Base-by-base conservation (phyloP, 345 rosid species). In the Luvunga scandens region DNA sequence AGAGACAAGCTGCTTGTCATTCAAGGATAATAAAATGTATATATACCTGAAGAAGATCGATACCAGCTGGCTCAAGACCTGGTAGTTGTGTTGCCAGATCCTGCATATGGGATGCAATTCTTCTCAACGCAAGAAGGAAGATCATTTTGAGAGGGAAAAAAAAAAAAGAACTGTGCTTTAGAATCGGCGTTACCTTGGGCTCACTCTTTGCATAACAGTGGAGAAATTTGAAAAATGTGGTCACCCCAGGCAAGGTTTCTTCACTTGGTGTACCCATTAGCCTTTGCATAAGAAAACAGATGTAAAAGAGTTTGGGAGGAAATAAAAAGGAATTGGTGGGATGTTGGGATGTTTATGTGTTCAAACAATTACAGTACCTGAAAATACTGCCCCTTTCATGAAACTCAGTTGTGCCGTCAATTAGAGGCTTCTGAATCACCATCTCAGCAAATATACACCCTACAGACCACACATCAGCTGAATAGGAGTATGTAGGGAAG, bases 371-470 rank as follows among this genome's bases (percentile, higher is more conserved):
- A 38, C 71, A 36, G 9, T 18, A 68, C 55, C 71, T 68, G 21
- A 68, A 68, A n/a, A 39, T 38, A 39, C 12, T 36, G 30, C 0
- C 12, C 21, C 7, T 36, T 68, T 38, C 30, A 6, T 68, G 53
- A 36, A 36, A 68, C 27, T 68, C 55, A 67, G 16, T 67, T 9
- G 55, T 16, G n/a, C 28, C 30, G 1, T 22, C 53, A 38, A 68
- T 4, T 39, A n/a, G 28, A 68, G 71, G 71, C 55, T 16, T 36
- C 7, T 13, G 16, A 9, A 38, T 68, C 55, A 38, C 53, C 69
- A 65, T 65, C 9, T 65, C 45, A 65, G 69, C 69, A 68, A 39
- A 39, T 68, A 68, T 68, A 68, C 71, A 68, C 8, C 55, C 71
- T 2, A 39, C 55, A 2, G 53, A n/a, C 55, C 31, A 39, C 71